These are phyloP conservation scores for Nematocida ironsii DNA, from an alignment of 371 early-diverging fungal genomes.

Conservation along the genomic window DNA sequence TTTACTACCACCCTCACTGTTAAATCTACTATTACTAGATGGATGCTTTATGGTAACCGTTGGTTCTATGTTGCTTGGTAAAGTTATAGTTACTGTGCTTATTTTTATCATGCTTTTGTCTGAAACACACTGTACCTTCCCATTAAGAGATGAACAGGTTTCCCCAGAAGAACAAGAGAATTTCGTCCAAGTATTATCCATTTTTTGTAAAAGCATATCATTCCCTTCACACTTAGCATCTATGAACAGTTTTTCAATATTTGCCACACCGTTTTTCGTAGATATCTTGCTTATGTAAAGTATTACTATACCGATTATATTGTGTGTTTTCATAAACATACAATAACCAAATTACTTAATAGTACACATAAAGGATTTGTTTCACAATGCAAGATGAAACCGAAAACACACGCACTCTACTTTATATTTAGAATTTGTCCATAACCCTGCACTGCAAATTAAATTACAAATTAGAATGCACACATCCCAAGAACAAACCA, in stretches of 20 bases:
- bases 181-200: background rate
- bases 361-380: background rate
- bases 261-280: background rate
- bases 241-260: background rate
- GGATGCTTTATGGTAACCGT: background rate
- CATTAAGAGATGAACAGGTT: background rate
- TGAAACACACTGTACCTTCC: background rate
- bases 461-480: background rate
- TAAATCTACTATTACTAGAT: background rate
- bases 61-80: background rate
- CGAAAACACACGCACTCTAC: background rate
- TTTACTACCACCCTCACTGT: too few species aligned
- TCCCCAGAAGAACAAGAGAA: constrained; percentile 6
- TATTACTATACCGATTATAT: background rate
- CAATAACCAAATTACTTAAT: background rate
- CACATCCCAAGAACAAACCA: background rate
- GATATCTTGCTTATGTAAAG: background rate
- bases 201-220: background rate
- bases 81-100: constrained; percentile 44
- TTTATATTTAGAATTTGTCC: too few species aligned
- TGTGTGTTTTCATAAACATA: background rate
- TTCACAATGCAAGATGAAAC: background rate
- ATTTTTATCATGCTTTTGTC: background rate
- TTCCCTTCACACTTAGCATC: background rate
- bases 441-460: background rate